A percentile compares a stretch with the other conserved stretches of the same genome.
These are phyloP conservation scores for Phlebiopsis gigantea DNA, from an alignment of 768 basidiomycete genomes.

Conservation along the genomic window DNA sequence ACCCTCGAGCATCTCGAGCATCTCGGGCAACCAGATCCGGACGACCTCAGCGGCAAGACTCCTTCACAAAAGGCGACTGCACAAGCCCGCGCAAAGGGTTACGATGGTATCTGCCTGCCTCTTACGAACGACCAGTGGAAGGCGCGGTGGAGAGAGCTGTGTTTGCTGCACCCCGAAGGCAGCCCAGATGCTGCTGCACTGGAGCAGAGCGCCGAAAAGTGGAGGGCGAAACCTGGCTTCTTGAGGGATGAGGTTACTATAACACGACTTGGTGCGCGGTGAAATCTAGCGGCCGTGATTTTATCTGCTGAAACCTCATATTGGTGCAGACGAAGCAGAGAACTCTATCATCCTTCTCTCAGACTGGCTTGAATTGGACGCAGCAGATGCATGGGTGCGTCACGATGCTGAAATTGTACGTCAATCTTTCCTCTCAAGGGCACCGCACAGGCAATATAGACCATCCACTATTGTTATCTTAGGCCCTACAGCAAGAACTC, in stretches of 20 bases:
- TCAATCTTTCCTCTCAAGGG: slow-evolving; percentile 14
- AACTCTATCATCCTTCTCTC: slow-evolving; percentile 73
- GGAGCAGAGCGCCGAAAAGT: slow-evolving; percentile 72
- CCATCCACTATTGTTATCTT: neutral
- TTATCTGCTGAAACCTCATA: neutral
- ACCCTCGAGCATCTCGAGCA: slow-evolving; percentile 24
- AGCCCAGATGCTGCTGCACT: slow-evolving; percentile 35
- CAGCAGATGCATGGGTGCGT: slow-evolving; percentile 87
- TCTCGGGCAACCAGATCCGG: slow-evolving; percentile 14
- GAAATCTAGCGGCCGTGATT: neutral
- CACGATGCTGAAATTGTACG: slow-evolving; percentile 94
- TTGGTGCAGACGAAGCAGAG: slow-evolving; percentile 63
- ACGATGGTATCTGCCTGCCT: slow-evolving; percentile 74
- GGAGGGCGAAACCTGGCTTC: slow-evolving; percentile 83
- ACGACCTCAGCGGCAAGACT: slow-evolving; percentile 26
- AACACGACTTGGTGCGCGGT: slow-evolving; percentile 72
- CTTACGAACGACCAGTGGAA: slow-evolving; percentile 88
- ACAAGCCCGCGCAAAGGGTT: slow-evolving; percentile 59
- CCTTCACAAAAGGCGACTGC: slow-evolving; percentile 47
- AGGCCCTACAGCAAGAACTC: slow-evolving; percentile 93
- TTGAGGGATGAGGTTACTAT: slow-evolving; percentile 82
- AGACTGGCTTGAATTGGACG: slow-evolving; percentile 95
- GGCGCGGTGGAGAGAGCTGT: slow-evolving; percentile 85
- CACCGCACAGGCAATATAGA: neutral
- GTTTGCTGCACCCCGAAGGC: slow-evolving; percentile 53